phyloP scores from a whole-genome alignment of 176 grass and related monocot genomes.

The Aechmea fasciata region DNA sequence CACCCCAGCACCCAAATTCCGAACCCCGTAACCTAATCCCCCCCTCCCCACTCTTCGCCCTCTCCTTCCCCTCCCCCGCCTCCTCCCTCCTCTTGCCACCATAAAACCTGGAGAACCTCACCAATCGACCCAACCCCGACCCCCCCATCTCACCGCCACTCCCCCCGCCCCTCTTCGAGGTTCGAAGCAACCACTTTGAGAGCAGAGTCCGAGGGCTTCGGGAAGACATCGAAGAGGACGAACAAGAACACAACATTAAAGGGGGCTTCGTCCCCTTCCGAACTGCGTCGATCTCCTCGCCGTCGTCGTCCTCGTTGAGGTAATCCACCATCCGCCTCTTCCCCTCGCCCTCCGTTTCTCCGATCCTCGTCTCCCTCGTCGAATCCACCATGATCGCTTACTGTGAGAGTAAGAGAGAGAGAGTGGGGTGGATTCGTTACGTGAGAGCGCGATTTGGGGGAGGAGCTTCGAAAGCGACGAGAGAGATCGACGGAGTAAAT shows the following conservation, averaged over 20 bases:
- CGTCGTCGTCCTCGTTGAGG: neutral
- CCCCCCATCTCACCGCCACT: too few relatives aligned
- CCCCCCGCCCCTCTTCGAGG: neutral
- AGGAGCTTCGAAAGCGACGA: neutral
- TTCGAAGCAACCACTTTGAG: neutral
- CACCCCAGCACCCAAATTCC: too few relatives aligned
- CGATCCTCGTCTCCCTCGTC: neutral
- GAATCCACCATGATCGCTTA: neutral
- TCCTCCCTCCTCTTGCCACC: neutral
- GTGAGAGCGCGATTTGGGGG: neutral
- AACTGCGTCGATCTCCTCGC: neutral
- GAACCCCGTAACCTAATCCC: neutral
- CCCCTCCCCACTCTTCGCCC: neutral
- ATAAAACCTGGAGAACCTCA: neutral
- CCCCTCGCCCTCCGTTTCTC: neutral
- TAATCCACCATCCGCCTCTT: neutral
- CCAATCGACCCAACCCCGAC: neutral
- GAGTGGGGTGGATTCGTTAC: neutral
- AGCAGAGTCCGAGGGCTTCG: neutral
- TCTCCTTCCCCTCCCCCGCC: conserved; percentile 1
- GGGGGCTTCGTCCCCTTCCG: neutral
- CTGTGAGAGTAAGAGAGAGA: neutral
- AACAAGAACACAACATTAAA: neutral
- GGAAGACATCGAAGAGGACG: neutral
- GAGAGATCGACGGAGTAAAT: neutral